Evolutionary conservation across 257 asterid genomes (phyloP).

Genomic region (Solanum medicagineum): DNA sequence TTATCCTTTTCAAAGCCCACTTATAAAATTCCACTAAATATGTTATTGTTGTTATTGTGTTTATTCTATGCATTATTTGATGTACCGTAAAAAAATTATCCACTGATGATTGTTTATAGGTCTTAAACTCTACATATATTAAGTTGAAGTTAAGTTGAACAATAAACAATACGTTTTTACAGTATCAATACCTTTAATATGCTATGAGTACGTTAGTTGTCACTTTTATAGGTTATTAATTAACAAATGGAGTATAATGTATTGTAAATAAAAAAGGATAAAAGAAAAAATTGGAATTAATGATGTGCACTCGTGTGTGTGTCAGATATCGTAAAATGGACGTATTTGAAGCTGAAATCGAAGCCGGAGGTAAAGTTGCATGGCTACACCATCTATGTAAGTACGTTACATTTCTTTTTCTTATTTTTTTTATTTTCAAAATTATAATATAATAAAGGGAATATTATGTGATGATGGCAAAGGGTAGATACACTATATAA

Average conservation of each 20-base stretch:
- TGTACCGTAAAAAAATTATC: too few relatives aligned
- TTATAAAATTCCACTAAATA: too few relatives aligned
- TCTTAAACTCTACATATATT: neutral
- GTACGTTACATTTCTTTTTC: slow-evolving; percentile 7
- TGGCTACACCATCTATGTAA: slow-evolving; percentile 38
- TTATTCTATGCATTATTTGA: neutral
- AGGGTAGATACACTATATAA: neutral
- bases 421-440: neutral
- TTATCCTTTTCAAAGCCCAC: too few relatives aligned
- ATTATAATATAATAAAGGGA: neutral
- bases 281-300: neutral
- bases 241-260: too few relatives aligned
- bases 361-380: slow-evolving; percentile 43
- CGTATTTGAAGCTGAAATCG: slow-evolving; percentile 28
- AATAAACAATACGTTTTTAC: neutral
- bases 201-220: neutral
- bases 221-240: neutral
- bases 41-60: too few relatives aligned
- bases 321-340: slow-evolving; percentile 38
- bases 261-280: too few relatives aligned
- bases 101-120: too few relatives aligned
- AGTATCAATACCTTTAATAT: too few relatives aligned
- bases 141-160: neutral
- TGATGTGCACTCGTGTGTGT: slow-evolving; percentile 57
- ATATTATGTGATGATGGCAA: neutral